These are phyloP conservation scores for Malus fusca DNA, from an alignment of 306 rosid species.

Conservation along the genomic window DNA sequence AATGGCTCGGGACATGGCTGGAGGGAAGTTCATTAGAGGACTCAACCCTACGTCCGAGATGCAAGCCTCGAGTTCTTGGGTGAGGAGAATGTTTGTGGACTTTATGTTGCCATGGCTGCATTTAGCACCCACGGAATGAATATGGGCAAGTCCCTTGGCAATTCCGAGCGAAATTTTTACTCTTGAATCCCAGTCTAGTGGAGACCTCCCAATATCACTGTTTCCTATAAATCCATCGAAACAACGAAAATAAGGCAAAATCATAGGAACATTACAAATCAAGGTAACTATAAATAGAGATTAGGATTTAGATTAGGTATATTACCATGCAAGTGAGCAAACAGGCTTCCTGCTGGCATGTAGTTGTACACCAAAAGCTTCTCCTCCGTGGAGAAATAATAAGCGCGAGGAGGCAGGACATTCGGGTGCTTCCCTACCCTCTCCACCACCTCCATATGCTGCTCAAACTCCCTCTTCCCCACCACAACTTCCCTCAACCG, in stretches of 20 bases:
- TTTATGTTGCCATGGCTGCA: slow-evolving; percentile 72
- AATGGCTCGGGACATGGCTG: slow-evolving; percentile 43
- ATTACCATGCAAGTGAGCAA: slow-evolving; percentile 63
- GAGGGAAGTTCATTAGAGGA: slow-evolving; percentile 48
- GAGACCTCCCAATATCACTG: slow-evolving; percentile 47
- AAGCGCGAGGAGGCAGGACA: slow-evolving; percentile 59
- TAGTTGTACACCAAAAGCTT: slow-evolving; percentile 71
- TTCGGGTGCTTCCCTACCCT: slow-evolving; percentile 60
- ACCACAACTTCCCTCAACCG: slow-evolving; percentile 61
- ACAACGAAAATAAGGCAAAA: background rate
- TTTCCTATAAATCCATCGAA: slow-evolving; percentile 29
- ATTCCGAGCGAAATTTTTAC: slow-evolving; percentile 49
- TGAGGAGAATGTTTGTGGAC: slow-evolving; percentile 65
- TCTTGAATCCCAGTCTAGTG: slow-evolving; percentile 67
- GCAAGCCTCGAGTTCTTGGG: slow-evolving; percentile 48
- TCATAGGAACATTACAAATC: background rate
- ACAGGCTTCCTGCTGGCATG: slow-evolving; percentile 69
- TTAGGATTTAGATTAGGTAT: slow-evolving; percentile 6
- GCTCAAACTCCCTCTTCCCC: slow-evolving; percentile 75
- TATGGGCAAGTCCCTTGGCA: slow-evolving; percentile 62
- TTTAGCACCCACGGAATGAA: slow-evolving; percentile 53
- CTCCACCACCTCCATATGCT: slow-evolving; percentile 68
- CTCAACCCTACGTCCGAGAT: slow-evolving; percentile 57
- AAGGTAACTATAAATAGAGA: background rate
- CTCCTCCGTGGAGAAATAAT: slow-evolving; percentile 84